Base-by-base conservation (phyloP, 108 stramenopile genomes). In the Cyclostephanos tholiformis region DNA sequence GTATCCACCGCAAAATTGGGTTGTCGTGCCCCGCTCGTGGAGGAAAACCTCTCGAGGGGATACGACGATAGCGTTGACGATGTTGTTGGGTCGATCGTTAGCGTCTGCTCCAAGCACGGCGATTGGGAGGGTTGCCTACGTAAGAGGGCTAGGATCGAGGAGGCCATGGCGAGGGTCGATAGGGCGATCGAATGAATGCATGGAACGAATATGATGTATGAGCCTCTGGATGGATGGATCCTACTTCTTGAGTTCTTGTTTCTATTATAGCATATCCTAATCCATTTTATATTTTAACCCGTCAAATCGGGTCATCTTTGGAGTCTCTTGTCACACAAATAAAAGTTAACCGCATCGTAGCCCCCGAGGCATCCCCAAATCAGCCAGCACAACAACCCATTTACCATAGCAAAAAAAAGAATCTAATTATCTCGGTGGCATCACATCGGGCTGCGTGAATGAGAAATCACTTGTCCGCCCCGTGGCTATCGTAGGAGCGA, bases 391-490 rank as follows among this genome's bases (percentile, higher is more conserved):
- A 36, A 57, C 19, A 14, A 25, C 59, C 59, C 11, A 39, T 38
- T 10, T n/a, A n/a, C 35, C 14, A n/a, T 14, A 29, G 29, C 41
- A 53, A 3, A n/a, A n/a, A n/a, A 4, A 38, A 72, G 14, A n/a
- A n/a, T n/a, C n/a, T 23, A 41, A 52, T 78, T 77, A 94, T 76
- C 93, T 82, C 56, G 95, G 95, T 25, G 95, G 95, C 92, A 96
- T 93, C 0, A 78, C 78, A 51, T 92, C 92, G n/a, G 95, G 95
- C 59, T 90, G 89, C 51, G 82, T 88, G 70, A 96, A 96, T 10
- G 89, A 86, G 67, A 93, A 96, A 27, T 87, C 91, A 57, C 66
- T 46, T 19, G 23, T 43, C 55, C 69, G 81, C 32, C 70, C 43
- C 36, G 62, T 71, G 43, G 72, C 58, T 14, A 56, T 77, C 56